Conservation (phyloP, 176 grass and related monocot genomes). For the Bolboschoenus planiculmis region DNA sequence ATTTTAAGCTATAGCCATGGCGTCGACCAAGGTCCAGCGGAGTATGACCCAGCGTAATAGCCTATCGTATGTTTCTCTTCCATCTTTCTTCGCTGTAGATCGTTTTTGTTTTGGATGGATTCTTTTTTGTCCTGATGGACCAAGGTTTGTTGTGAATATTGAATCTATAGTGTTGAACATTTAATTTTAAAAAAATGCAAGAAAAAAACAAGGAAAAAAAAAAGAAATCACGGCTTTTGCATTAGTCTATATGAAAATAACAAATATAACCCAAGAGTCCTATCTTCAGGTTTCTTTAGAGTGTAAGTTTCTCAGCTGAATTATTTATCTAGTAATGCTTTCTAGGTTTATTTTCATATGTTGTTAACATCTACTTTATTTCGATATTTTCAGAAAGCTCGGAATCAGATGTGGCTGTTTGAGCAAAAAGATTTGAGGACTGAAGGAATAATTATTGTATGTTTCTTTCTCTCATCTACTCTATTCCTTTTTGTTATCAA, state of each 20-base stretch:
- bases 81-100: background rate
- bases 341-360: background rate
- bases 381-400: slow-evolving; percentile 67
- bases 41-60: slow-evolving; percentile 99
- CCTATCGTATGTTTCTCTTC: slow-evolving; percentile 62
- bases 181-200: too few species aligned
- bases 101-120: background rate
- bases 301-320: slow-evolving; percentile 49
- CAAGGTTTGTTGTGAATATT: background rate
- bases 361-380: background rate
- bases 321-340: background rate
- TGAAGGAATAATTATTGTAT: slow-evolving; percentile 84
- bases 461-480: slow-evolving; percentile 18
- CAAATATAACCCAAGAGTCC: slow-evolving; percentile 42
- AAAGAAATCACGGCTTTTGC: too few species aligned
- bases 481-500: background rate
- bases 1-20: slow-evolving; percentile 50
- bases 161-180: background rate
- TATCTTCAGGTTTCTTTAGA: slow-evolving; percentile 94
- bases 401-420: slow-evolving; percentile 94
- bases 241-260: background rate
- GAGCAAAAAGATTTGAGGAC: slow-evolving; percentile 96
- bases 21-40: slow-evolving; percentile 95
- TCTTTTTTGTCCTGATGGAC: background rate
- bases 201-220: too few species aligned